Percentiles rank a stretch among this genome's conserved stretches.
These are phyloP conservation scores for Colletotrichum lini DNA, from an alignment of 2,329 filamentous ascomycete genomes.

Conservation along the genomic window DNA sequence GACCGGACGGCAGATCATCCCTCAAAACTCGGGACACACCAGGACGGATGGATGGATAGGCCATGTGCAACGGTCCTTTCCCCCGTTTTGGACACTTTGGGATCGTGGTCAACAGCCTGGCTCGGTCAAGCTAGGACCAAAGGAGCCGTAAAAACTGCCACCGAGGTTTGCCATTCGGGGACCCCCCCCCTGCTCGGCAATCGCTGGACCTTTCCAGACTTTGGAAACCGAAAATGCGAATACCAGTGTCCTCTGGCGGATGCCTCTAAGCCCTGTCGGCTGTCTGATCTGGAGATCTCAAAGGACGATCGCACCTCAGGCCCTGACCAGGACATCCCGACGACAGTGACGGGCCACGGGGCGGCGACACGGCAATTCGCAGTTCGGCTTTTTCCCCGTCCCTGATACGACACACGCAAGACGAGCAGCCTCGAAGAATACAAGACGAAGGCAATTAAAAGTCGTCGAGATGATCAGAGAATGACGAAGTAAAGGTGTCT, in stretches of 20 bases:
- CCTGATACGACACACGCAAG: neutral
- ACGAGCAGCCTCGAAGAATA: neutral
- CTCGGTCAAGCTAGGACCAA: slow-evolving; percentile 14
- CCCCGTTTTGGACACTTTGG: neutral
- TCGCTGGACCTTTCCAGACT: slow-evolving; percentile 12
- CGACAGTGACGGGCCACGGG: neutral
- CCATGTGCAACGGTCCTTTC: slow-evolving; percentile 1
- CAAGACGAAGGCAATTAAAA: neutral
- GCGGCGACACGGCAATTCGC: neutral
- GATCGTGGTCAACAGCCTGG: slow-evolving; percentile 2
- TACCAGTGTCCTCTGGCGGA: neutral
- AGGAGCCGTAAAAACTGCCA: neutral
- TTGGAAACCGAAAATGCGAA: neutral
- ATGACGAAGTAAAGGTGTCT: neutral
- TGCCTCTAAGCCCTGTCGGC: slow-evolving; percentile 6
- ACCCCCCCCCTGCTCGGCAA: slow-evolving; percentile 34
- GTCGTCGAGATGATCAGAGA: neutral
- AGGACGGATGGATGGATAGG: neutral
- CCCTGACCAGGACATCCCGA: neutral
- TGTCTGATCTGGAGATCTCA: slow-evolving; percentile 2
- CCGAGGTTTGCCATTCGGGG: neutral
- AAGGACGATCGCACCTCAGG: neutral
- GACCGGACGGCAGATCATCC: slow-evolving; percentile 25
- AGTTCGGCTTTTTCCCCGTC: neutral
- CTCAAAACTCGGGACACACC: neutral